Percentiles rank a stretch among this genome's conserved stretches.
These are phyloP conservation scores for Heliamphora pulchella DNA, from an alignment of 179 eudicot genomes.

Conservation along the genomic window DNA sequence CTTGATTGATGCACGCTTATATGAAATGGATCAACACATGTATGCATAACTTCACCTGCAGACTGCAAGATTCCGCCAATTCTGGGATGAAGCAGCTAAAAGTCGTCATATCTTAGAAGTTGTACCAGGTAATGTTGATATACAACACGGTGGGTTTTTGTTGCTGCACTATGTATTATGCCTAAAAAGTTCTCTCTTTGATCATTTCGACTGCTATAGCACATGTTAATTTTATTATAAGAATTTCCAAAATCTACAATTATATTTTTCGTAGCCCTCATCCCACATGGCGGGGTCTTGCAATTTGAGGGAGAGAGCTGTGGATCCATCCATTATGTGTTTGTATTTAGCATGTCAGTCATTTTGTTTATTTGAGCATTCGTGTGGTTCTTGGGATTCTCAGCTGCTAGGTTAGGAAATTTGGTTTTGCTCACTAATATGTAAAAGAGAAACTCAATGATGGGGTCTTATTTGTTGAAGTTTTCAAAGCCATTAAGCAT, in stretches of 20 bases:
- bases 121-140: slow-evolving; percentile 57
- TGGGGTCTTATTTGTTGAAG: background rate
- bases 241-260: background rate
- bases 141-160: background rate
- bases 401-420: background rate
- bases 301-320: background rate
- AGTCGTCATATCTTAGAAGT: slow-evolving; percentile 76
- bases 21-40: background rate
- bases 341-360: background rate
- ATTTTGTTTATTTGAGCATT: background rate
- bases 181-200: background rate
- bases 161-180: background rate
- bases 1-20: background rate
- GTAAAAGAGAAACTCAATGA: background rate
- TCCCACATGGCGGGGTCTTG: background rate
- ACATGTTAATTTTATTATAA: background rate
- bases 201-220: background rate
- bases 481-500: background rate
- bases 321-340: background rate
- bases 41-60: slow-evolving; percentile 24
- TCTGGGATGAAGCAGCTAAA: slow-evolving; percentile 98
- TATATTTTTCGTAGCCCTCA: background rate
- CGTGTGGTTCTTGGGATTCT: background rate
- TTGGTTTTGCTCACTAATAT: background rate
- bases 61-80: slow-evolving; percentile 93